Evolutionary conservation across 257 asterid species (phyloP), one percentile per base, ranked within the genome.

Genomic region (Hygrophila difformis): DNA sequence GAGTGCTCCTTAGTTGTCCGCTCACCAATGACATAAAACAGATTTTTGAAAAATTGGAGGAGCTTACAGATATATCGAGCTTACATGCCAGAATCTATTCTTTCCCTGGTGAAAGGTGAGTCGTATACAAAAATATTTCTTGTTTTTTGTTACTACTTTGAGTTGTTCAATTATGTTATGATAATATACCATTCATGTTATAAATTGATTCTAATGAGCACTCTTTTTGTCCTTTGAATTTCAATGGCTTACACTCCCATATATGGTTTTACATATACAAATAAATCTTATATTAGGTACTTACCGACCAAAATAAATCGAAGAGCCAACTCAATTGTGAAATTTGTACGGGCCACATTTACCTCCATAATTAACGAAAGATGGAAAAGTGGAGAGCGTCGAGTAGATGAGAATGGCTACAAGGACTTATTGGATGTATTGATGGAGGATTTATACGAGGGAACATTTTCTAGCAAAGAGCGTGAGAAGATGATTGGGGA

Each of bases 371-470:
- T 53, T 7, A 17, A 53, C 6, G 14, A 53, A 8, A 50, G 56
- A 10, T 16, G 36, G 5, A 8, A 9, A 13, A 31, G 31, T 3
- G 28, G 11, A 28, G 39, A 40, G 18, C 4, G 13, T 1, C 1
- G 12, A 16, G 20, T n/a, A 16, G 9, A 8, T 7, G 29, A 24
- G 5, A 40, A 10, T 26, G 41, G 40, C 0, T 16, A 17, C 9
- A 48, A 2, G 12, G 59, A 53, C 31, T 53, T 53, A 4, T 12
- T 53, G 22, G 59, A 53, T 18, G 19, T 28, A 4, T 16, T 53
- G 31, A 15, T 53, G 40, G 59, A 40, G 49, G 60, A 54, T n/a
- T 19, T 54, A 44, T 21, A 31, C 43, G 14, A 24, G 2, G 36
- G 47, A 40, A 31, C 16, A 9, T 8, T 8, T 11, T 8, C 17